Evolutionary conservation across 768 basidiomycete genomes (phyloP).

Genomic region (Sarcodon sp.): DNA sequence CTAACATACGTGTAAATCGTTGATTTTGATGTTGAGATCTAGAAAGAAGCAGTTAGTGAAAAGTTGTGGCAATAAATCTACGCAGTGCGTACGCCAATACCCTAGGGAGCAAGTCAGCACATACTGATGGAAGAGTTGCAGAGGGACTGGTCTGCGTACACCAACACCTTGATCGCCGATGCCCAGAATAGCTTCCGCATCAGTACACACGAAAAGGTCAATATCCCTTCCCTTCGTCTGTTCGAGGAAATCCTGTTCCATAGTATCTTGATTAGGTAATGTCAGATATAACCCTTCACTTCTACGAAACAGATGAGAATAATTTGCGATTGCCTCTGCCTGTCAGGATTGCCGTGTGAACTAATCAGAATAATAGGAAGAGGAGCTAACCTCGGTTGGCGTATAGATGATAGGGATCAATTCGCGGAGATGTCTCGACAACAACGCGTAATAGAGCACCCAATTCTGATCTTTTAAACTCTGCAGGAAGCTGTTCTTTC

Average conservation of each 20-base stretch:
- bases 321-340: conserved; percentile 74
- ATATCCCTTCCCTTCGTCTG: conserved; percentile 48
- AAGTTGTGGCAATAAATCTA: background rate
- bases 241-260: conserved; percentile 70
- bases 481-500: conserved; percentile 69
- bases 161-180: conserved; percentile 67
- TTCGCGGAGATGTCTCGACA: conserved; percentile 28
- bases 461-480: conserved; percentile 71
- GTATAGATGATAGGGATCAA: conserved; percentile 68
- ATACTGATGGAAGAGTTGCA: background rate
- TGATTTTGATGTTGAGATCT: conserved; percentile 72
- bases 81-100: conserved; percentile 19
- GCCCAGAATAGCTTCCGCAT: conserved; percentile 79
- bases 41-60: background rate
- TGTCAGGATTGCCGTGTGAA: conserved; percentile 16
- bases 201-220: conserved; percentile 73
- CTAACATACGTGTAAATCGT: conserved; percentile 54
- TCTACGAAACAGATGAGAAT: conserved; percentile 73
- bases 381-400: conserved; percentile 49
- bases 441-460: conserved; percentile 67
- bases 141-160: conserved; percentile 20
- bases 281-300: conserved; percentile 69
- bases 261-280: conserved; percentile 43
- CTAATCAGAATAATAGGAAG: background rate
- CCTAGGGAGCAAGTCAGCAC: conserved; percentile 9